phyloP scores from a whole-genome alignment of 352 stramenopile species.

The Globisporangium heterothallicum region DNA sequence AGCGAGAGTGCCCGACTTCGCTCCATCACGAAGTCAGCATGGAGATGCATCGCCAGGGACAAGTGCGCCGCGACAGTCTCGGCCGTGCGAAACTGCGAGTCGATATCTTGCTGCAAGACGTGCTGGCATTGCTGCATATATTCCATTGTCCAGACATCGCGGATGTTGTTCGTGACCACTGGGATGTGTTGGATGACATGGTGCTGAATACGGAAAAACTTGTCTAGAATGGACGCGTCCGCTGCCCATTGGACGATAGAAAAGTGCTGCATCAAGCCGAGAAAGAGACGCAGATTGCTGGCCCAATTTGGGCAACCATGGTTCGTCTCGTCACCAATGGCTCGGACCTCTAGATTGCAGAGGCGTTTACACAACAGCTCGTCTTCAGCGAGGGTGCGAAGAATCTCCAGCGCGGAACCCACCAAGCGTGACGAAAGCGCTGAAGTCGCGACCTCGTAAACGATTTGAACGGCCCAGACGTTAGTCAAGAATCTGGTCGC shows the following conservation, averaged over 20 bases:
- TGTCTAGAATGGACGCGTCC: not conserved
- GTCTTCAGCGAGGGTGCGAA: not conserved
- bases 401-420: slow-evolving; percentile 1
- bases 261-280: slow-evolving; percentile 2
- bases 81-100: not conserved
- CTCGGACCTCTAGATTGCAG: not conserved
- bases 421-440: not conserved
- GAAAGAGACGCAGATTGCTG: not conserved
- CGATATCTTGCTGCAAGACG: not conserved
- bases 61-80: slow-evolving; percentile 8
- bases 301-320: not conserved
- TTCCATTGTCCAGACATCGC: slow-evolving; percentile 5
- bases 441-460: slow-evolving; percentile 8
- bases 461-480: slow-evolving; percentile 5
- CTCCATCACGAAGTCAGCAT: not conserved
- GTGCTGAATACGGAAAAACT: slow-evolving; percentile 9
- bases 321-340: not conserved
- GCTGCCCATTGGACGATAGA: slow-evolving; percentile 6
- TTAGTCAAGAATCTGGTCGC: slow-evolving; percentile 3
- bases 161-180: not conserved
- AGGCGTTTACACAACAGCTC: slow-evolving; percentile 5
- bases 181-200: slow-evolving; percentile 1
- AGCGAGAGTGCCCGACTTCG: not conserved
- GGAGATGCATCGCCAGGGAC: not conserved
- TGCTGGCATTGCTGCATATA: slow-evolving; percentile 8